Evolutionary conservation across 1,284 basidiomycete genomes (phyloP).

Genomic region (Cryptococcus maquisensis): DNA sequence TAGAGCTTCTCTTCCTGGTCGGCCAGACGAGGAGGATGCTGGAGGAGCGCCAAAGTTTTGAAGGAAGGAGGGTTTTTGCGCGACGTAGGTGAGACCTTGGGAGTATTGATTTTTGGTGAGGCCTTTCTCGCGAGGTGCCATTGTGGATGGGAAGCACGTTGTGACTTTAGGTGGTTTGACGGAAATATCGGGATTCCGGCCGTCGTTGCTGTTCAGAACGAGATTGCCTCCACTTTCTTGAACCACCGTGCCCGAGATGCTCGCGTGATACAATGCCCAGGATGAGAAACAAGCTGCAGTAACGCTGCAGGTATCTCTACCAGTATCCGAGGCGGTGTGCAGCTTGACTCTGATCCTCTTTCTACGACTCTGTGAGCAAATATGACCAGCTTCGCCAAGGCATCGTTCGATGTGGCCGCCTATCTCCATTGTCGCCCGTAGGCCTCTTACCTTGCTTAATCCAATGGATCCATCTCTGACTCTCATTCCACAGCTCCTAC

Average conservation of each 20-base stretch:
- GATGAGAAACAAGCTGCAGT: too few species aligned
- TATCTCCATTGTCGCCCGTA: conserved; percentile 37
- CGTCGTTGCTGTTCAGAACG: neutral
- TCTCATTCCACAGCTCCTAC: conserved; percentile 20
- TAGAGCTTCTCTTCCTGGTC: conserved; percentile 19
- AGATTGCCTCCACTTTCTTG: neutral
- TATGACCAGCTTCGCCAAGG: conserved; percentile 33
- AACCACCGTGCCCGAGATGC: neutral
- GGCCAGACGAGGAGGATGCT: conserved; percentile 10
- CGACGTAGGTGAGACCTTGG: conserved; percentile 35
- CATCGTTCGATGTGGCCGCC: conserved; percentile 30
- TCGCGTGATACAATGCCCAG: too few species aligned
- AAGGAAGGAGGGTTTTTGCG: conserved; percentile 39
- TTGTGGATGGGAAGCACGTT: neutral
- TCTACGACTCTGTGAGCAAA: too few species aligned
- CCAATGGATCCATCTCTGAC: neutral
- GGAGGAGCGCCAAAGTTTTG: conserved; percentile 34
- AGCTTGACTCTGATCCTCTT: too few species aligned
- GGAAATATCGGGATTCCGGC: neutral
- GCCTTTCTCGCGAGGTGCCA: conserved; percentile 13
- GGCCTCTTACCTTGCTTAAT: conserved; percentile 2
- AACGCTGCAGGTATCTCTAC: too few species aligned
- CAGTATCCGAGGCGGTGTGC: too few species aligned
- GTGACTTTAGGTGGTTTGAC: neutral
- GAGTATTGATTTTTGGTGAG: conserved; percentile 23